Evolutionary conservation across 2,329 filamentous ascomycete genomes (phyloP).

Genomic region (Tolypocladium cylindrosporum): DNA sequence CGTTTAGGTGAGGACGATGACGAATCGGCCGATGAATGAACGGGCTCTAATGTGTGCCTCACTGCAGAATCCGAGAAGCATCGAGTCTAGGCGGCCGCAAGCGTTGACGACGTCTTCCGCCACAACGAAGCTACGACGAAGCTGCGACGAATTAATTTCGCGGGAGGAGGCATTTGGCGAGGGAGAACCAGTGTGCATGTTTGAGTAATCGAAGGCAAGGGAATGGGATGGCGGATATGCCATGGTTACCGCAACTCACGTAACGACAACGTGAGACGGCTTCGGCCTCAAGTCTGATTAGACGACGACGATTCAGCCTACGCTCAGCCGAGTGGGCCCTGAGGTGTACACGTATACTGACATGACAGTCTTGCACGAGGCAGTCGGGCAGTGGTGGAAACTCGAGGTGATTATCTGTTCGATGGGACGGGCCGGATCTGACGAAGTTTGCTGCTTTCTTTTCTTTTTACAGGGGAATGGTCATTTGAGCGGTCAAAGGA

Average conservation of each 20-base stretch:
- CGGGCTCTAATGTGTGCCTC: not conserved
- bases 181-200: not conserved
- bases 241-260: not conserved
- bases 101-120: not conserved
- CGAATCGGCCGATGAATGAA: conserved; percentile 12
- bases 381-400: not conserved
- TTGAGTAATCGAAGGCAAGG: not conserved
- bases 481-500: not conserved
- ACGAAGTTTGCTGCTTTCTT: not conserved
- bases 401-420: not conserved
- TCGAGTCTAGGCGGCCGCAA: conserved; percentile 21
- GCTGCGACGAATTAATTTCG: not conserved
- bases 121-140: too few species aligned
- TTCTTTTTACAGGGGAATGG: not conserved
- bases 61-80: conserved; percentile 34
- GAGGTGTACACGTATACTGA: not conserved
- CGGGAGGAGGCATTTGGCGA: not conserved
- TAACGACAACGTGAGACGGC: not conserved
- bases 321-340: not conserved
- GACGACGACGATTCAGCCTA: not conserved
- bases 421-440: not conserved
- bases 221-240: not conserved
- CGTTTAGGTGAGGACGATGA: conserved; percentile 64
- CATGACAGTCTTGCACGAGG: too few species aligned
- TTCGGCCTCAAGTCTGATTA: not conserved